Conservation (phyloP, 371 early-diverging fungal genomes). For the Blastocladiella emersonii region DNA sequence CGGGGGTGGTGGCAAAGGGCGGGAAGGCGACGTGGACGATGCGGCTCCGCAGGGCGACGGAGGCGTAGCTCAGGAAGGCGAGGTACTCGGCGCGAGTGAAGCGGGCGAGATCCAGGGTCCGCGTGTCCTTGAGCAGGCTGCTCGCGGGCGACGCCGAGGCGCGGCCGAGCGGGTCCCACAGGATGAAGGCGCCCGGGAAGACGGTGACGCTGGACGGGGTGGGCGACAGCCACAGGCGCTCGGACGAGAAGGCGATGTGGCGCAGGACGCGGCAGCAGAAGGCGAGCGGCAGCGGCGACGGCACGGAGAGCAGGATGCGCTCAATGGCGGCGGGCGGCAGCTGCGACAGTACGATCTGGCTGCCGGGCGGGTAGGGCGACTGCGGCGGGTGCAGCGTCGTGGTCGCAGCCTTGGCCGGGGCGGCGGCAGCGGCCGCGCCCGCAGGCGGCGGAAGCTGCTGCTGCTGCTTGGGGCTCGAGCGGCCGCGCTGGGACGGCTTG, state of each 20-base stretch:
- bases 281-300: conserved; percentile 1
- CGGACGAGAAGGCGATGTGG: neutral
- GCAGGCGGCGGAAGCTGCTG: too few species aligned
- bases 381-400: too few species aligned
- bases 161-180: neutral
- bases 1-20: neutral
- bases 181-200: neutral
- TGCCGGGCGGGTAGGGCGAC: too few species aligned
- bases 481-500: too few species aligned
- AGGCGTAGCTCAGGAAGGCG: neutral
- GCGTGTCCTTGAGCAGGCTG: neutral
- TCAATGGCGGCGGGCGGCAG: too few species aligned
- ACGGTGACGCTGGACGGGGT: neutral
- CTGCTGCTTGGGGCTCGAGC: too few species aligned
- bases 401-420: too few species aligned
- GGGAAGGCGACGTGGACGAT: neutral
- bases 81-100: neutral
- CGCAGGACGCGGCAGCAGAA: neutral
- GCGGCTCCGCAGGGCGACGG: neutral
- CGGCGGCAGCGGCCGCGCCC: too few species aligned
- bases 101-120: neutral
- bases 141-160: neutral
- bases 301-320: neutral
- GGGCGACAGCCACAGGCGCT: neutral
- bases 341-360: too few species aligned